Conservation (phyloP, 2,329 filamentous ascomycete genomes). For the Trichophyton rubrum region DNA sequence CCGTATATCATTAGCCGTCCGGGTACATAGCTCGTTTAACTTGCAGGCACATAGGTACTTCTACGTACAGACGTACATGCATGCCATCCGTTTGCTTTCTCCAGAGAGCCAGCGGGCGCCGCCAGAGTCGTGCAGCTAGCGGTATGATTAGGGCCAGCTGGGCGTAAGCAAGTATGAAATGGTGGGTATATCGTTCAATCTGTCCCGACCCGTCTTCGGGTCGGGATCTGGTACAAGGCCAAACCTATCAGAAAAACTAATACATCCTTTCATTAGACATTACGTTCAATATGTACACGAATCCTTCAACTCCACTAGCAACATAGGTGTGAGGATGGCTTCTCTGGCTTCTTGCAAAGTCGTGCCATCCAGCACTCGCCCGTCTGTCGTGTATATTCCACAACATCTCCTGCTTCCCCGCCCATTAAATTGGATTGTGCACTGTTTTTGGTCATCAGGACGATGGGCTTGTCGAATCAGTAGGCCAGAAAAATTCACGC, state of each 20-base stretch:
- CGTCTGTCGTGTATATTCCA: not conserved
- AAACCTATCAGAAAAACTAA: not conserved
- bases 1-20: not conserved
- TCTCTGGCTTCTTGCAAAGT: not conserved
- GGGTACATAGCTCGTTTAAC: not conserved
- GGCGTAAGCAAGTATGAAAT: not conserved
- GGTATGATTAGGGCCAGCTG: not conserved
- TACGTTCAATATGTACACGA: not conserved
- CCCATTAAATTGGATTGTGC: not conserved
- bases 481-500: not conserved
- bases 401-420: not conserved
- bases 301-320: not conserved
- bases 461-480: not conserved
- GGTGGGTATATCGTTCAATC: not conserved
- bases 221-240: not conserved
- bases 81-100: not conserved
- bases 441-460: not conserved
- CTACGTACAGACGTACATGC: no score
- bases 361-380: not conserved
- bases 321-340: no score
- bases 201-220: not conserved
- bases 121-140: not conserved
- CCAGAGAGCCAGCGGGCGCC: not conserved
- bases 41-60: not conserved
- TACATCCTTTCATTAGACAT: not conserved